Conservation (phyloP, 2,329 filamentous ascomycete genomes). For the Zarea fungicola region DNA sequence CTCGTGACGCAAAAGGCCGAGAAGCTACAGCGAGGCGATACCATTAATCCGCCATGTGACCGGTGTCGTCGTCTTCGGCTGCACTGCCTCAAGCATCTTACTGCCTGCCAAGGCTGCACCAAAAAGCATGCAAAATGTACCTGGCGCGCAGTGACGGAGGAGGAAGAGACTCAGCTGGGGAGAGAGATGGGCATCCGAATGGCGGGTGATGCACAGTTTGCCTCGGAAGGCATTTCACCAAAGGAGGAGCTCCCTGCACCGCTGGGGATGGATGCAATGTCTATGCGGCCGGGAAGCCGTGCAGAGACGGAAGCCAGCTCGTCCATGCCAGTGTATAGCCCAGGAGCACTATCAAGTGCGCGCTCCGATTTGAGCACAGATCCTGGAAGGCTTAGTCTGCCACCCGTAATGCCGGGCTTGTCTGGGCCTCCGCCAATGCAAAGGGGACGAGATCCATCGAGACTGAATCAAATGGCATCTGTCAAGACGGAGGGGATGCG, state of each 20-base stretch:
- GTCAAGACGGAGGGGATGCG: slow-evolving; percentile 10
- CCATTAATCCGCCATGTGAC: slow-evolving; percentile 78
- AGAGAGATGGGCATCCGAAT: slow-evolving; percentile 21
- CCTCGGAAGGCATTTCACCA: neutral
- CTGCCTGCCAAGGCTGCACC: slow-evolving; percentile 80
- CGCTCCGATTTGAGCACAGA: slow-evolving; percentile 13
- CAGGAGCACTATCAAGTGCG: slow-evolving; percentile 11
- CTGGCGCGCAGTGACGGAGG: slow-evolving; percentile 75
- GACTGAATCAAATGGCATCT: slow-evolving; percentile 33
- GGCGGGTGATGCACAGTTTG: slow-evolving; percentile 3
- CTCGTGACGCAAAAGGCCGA: slow-evolving; percentile 74
- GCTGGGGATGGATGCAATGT: neutral
- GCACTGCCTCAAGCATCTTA: slow-evolving; percentile 79
- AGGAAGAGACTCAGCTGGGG: slow-evolving; percentile 47
- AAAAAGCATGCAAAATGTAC: slow-evolving; percentile 87
- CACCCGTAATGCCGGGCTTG: slow-evolving; percentile 4
- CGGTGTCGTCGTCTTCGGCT: slow-evolving; percentile 74
- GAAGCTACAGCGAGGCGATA: slow-evolving; percentile 64
- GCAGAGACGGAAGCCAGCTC: slow-evolving; percentile 13
- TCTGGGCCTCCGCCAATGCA: slow-evolving; percentile 2
- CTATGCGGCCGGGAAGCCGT: slow-evolving; percentile 12
- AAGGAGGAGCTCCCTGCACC: slow-evolving; percentile 3
- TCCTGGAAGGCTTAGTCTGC: slow-evolving; percentile 4
- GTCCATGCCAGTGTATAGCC: slow-evolving; percentile 12
- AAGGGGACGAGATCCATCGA: slow-evolving; percentile 20